A percentile compares a stretch with the other conserved stretches of the same genome.
Evolutionary conservation across 1,284 basidiomycete genomes (phyloP).

Genomic region (Blastosporella zonata): DNA sequence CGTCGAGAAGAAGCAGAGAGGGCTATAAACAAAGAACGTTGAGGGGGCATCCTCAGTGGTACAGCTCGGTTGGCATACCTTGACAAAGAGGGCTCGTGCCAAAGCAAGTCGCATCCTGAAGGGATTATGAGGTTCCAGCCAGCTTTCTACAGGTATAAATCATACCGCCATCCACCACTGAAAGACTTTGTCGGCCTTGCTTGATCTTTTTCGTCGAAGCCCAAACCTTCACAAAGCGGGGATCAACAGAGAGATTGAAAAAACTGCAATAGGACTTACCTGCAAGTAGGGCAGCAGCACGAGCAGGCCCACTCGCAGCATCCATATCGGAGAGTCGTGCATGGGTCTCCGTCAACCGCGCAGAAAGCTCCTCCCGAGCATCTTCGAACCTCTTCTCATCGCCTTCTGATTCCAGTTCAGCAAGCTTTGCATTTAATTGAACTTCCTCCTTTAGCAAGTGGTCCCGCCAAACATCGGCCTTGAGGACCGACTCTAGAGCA

Average conservation of each 20-base stretch:
- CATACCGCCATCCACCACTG: conserved; percentile 94
- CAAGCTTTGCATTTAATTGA: conserved; percentile 69
- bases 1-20: conserved; percentile 83
- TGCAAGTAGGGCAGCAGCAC: conserved; percentile 87
- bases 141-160: conserved; percentile 1
- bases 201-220: conserved; percentile 90
- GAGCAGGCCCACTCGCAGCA: conserved; percentile 92
- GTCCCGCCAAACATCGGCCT: conserved; percentile 96
- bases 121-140: conserved; percentile 1
- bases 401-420: conserved; percentile 68
- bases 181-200: conserved; percentile 81
- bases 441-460: conserved; percentile 83
- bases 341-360: conserved; percentile 90
- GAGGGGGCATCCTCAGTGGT: neutral
- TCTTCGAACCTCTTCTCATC: conserved; percentile 79
- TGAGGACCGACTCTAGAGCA: conserved; percentile 92
- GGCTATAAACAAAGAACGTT: conserved; percentile 42
- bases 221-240: conserved; percentile 56
- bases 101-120: conserved; percentile 79
- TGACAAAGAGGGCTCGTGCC: conserved; percentile 91
- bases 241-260: neutral
- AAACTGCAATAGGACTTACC: conserved; percentile 42
- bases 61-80: conserved; percentile 45
- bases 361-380: conserved; percentile 82
- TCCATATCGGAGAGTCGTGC: conserved; percentile 94